Evolutionary conservation across 352 stramenopile genomes (phyloP), one percentile per base, ranked within the genome.

Genomic region (Bremia lactucae): DNA sequence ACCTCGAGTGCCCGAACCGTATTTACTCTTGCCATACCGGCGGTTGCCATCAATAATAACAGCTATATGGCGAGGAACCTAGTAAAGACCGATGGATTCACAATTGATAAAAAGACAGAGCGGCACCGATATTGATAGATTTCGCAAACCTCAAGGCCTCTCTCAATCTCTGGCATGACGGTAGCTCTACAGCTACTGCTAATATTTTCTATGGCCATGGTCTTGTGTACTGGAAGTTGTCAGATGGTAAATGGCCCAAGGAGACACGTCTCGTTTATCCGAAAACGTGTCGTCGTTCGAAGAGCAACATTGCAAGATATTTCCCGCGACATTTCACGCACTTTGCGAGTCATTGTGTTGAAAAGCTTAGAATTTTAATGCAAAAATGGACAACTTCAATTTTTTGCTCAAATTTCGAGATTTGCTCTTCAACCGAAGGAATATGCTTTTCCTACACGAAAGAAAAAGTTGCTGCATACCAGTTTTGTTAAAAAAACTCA

Each of bases 31-130:
- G 11, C 93, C 91, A 66, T 95, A 98, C 47, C 94, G 85, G 16
- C 88, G 87, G 59, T 98, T 98, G 37, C 94, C 94, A 55, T 98
- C 94, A 62, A 97, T 97, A 59, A 98, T 96, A 49, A 97, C 83
- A 1, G 90, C 93, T 10, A 98, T 83, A 52, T 98, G 94, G 23
- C 67, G 65, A 6, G 78, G 78, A 29, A 88, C 73, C 74, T 87
- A 50, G 34, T 24, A 20, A 38, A 38, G 18, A 7, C 8, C 24
- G 13, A 29, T 29, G 24, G 13, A 7, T 29, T 29, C 7, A 29
- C 24, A 3, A 29, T 29, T 29, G 8, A 11, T 4, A 3, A 11
- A 29, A 29, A 29, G 13, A 29, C 7, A n/a, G n/a, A n/a, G n/a
- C n/a, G n/a, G n/a, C n/a, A n/a, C n/a, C 13, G 24, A 29, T 29